Evolutionary conservation across 495 filamentous ascomycete genomes (phyloP).

Genomic region (Penicillium pulvis): DNA sequence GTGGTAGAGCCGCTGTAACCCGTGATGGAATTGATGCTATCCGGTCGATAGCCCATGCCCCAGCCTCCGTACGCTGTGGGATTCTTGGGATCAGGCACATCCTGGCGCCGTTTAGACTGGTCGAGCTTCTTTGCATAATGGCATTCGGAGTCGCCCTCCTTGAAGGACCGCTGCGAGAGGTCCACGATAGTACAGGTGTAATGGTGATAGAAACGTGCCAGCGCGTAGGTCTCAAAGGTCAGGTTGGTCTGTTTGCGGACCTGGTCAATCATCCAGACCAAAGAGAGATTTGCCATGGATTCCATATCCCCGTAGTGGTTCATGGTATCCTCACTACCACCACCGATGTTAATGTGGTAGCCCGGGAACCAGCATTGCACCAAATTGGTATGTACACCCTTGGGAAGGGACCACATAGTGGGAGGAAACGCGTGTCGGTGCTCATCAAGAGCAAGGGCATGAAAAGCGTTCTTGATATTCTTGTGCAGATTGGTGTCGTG

Average conservation of each 20-base stretch:
- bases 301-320: conserved; percentile 24
- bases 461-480: conserved; percentile 58
- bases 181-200: not conserved
- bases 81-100: not conserved
- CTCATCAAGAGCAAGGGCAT: conserved; percentile 61
- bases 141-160: not conserved
- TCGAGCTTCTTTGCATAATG: not conserved
- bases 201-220: not conserved
- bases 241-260: conserved; percentile 2
- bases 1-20: not conserved
- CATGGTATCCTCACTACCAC: conserved; percentile 20
- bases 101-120: not conserved
- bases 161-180: not conserved
- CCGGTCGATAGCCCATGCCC: not conserved
- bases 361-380: conserved; percentile 37
- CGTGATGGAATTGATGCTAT: not conserved
- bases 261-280: conserved; percentile 29
- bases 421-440: conserved; percentile 51
- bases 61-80: not conserved
- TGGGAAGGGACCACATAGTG: conserved; percentile 53
- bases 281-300: conserved; percentile 27
- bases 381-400: not conserved
- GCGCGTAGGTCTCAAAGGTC: not conserved
- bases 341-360: conserved; percentile 51
- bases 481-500: conserved; percentile 20